A percentile compares a stretch with the other conserved stretches of the same genome.
phyloP scores from a whole-genome alignment of 2,329 filamentous ascomycete genomes.

The Sarocladium kiliense region DNA sequence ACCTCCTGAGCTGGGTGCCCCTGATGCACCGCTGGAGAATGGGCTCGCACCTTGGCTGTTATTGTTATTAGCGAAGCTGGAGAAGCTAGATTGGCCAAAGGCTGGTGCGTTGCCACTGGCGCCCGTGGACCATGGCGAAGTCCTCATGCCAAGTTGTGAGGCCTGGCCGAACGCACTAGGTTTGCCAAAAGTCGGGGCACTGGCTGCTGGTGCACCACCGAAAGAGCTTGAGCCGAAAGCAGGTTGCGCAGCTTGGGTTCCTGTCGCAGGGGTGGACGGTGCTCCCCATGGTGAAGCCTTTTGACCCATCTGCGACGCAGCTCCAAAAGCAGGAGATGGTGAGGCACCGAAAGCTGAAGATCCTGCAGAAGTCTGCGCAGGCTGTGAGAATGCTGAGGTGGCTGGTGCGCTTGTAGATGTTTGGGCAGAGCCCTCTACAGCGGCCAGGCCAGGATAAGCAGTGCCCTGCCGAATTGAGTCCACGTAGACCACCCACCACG shows the following conservation, averaged over 20 bases:
- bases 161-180: slow-evolving; percentile 48
- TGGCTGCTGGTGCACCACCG: slow-evolving; percentile 29
- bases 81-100: slow-evolving; percentile 52
- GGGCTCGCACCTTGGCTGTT: slow-evolving; percentile 22
- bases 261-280: slow-evolving; percentile 21
- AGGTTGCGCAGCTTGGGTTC: slow-evolving; percentile 24
- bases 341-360: slow-evolving; percentile 36
- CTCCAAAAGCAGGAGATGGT: slow-evolving; percentile 35
- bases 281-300: slow-evolving; percentile 48
- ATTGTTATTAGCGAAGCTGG: slow-evolving; percentile 32
- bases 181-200: slow-evolving; percentile 43
- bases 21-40: slow-evolving; percentile 29
- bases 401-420: slow-evolving; percentile 16
- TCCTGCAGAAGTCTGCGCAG: slow-evolving; percentile 20
- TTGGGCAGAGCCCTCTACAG: slow-evolving; percentile 30
- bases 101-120: slow-evolving; percentile 28
- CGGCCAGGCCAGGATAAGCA: slow-evolving; percentile 66
- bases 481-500: slow-evolving; percentile 90
- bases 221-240: slow-evolving; percentile 43
- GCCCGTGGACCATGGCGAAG: slow-evolving; percentile 48
- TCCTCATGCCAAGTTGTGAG: slow-evolving; percentile 39
- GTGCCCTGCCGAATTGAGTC: slow-evolving; percentile 74
- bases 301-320: slow-evolving; percentile 42
- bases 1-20: slow-evolving; percentile 31
- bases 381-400: not conserved